Conservation (phyloP, 495 filamentous ascomycete genomes). For the Xylaria acuta region DNA sequence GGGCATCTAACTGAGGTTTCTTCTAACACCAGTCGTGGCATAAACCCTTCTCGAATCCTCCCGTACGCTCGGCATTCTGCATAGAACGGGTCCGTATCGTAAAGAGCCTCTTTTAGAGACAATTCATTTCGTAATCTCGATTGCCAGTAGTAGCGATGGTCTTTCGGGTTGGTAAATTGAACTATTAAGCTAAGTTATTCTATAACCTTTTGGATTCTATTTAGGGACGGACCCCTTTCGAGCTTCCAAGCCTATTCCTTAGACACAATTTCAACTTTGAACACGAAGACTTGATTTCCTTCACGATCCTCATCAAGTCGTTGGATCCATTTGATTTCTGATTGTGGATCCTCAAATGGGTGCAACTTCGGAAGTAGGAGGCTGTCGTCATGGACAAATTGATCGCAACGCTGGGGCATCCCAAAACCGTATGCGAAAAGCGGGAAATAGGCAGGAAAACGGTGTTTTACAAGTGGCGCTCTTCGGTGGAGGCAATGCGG, state of each 20-base stretch:
- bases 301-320: background rate
- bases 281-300: background rate
- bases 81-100: background rate
- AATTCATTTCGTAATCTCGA: background rate
- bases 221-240: no score
- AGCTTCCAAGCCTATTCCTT: background rate
- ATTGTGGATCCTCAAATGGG: no score
- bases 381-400: no score
- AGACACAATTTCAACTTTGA: background rate
- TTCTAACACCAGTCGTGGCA: background rate
- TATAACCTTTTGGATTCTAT: no score
- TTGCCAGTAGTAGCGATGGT: background rate
- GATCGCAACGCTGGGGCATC: no score
- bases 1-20: background rate
- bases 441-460: no score
- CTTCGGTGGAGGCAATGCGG: no score
- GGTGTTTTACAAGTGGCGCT: no score
- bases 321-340: background rate
- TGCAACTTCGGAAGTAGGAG: no score
- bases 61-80: slow-evolving; percentile 4
- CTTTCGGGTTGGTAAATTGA: background rate
- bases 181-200: background rate
- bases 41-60: background rate
- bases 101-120: background rate
- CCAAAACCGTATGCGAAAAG: no score